Percentiles rank a stretch among this genome's conserved stretches.
phyloP scores from a whole-genome alignment of 805 yeast genomes.

The Wickerhamiella dianesei region DNA sequence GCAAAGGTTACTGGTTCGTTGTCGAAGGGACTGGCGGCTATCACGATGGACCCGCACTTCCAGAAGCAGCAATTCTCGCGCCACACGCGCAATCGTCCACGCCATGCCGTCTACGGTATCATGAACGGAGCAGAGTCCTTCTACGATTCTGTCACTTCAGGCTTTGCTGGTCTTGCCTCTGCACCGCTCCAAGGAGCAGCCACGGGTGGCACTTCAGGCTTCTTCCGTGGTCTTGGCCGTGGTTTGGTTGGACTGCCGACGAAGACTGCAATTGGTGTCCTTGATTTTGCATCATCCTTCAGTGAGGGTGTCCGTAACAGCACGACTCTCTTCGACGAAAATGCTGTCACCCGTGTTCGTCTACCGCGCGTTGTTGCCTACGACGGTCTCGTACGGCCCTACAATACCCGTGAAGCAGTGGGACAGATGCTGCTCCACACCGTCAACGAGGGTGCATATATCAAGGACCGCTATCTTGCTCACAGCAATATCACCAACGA shows the following conservation, averaged over 20 bases:
- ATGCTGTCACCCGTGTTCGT: conserved; percentile 58
- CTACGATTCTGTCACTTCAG: conserved; percentile 74
- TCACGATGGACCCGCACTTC: conserved; percentile 72
- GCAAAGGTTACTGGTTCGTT: conserved; percentile 86
- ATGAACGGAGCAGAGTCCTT: conserved; percentile 80
- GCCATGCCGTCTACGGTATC: conserved; percentile 73
- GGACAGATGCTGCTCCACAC: conserved; percentile 89
- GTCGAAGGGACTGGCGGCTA: conserved; percentile 86
- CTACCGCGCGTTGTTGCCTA: conserved; percentile 63
- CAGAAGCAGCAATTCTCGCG: conserved; percentile 69
- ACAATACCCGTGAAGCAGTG: conserved; percentile 68
- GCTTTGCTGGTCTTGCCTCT: conserved; percentile 76
- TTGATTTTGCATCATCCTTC: conserved; percentile 83
- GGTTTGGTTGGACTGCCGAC: conserved; percentile 95
- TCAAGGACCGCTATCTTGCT: conserved; percentile 65
- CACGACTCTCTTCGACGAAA: conserved; percentile 67
- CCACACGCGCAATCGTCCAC: conserved; percentile 64
- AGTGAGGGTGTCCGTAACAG: conserved; percentile 90
- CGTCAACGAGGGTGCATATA: conserved; percentile 65
- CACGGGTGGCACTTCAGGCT: conserved; percentile 82
- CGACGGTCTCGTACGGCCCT: conserved; percentile 64
- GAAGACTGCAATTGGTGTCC: conserved; percentile 87
- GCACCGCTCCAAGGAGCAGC: conserved; percentile 86
- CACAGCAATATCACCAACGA: conserved; percentile 79
- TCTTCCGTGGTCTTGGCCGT: conserved; percentile 83